Conservation (phyloP, 352 stramenopile genomes). For the Phytophthora megakarya region DNA sequence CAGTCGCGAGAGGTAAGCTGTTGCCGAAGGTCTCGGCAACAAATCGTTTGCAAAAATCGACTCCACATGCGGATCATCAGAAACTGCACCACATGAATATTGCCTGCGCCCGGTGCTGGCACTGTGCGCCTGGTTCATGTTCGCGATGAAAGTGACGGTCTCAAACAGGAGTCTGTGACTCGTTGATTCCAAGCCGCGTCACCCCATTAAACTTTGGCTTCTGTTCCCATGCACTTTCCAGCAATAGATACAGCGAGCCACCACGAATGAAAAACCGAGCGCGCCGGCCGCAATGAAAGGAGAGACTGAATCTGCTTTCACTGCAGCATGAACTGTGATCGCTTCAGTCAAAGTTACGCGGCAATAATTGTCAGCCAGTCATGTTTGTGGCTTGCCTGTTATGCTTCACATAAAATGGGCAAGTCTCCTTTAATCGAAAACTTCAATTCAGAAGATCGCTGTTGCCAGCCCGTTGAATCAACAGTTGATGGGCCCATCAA, state of each 20-base stretch:
- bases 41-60: conserved; percentile 14
- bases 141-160: conserved; percentile 14
- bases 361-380: background rate
- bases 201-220: conserved; percentile 2
- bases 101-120: background rate
- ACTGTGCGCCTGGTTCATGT: conserved; percentile 16
- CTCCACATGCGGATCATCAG: conserved; percentile 9
- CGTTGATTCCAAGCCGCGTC: conserved; percentile 17
- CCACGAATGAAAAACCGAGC: no score
- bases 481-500: no score
- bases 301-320: background rate
- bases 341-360: background rate
- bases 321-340: background rate
- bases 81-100: background rate
- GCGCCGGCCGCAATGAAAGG: background rate
- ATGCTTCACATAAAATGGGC: conserved; percentile 18
- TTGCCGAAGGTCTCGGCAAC: background rate
- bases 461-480: background rate
- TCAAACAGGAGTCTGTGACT: conserved; percentile 14
- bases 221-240: conserved; percentile 7
- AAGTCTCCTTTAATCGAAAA: conserved; percentile 16
- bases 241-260: conserved; percentile 1
- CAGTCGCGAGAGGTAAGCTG: background rate
- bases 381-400: background rate
- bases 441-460: conserved; percentile 18